A percentile compares a stretch with the other conserved stretches of the same genome.
phyloP scores from a whole-genome alignment of 2,329 filamentous ascomycete species.

The Pseudogymnoascus sp. region DNA sequence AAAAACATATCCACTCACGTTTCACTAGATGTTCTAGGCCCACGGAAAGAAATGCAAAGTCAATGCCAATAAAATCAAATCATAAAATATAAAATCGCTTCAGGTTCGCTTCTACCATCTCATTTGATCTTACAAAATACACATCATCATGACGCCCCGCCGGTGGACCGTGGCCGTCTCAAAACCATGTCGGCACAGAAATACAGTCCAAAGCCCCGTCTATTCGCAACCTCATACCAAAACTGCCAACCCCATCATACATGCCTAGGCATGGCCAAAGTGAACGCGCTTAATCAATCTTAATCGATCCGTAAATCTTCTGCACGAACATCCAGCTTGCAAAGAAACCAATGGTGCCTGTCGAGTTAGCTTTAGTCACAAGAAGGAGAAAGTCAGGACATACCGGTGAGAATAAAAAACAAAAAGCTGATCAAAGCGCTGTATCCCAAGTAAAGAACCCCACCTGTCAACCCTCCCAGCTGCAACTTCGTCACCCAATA shows the following conservation, averaged over 20 bases:
- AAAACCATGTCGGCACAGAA: not conserved
- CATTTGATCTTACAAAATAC: constrained; percentile 5
- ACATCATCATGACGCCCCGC: constrained; percentile 7
- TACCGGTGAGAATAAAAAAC: constrained; percentile 91
- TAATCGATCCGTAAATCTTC: constrained; percentile 95
- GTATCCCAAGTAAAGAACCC: constrained; percentile 90
- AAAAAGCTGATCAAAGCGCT: constrained; percentile 82
- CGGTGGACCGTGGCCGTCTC: not conserved
- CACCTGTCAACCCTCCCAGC: constrained; percentile 76
- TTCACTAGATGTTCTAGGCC: not conserved
- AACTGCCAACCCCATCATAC: not conserved
- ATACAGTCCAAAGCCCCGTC: not conserved
- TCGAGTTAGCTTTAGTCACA: constrained; percentile 21
- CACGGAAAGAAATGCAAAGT: not conserved
- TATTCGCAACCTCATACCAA: not conserved
- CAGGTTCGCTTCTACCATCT: not conserved
- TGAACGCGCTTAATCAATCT: constrained; percentile 64
- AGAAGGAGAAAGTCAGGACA: constrained; percentile 33
- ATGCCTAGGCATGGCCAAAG: not conserved
- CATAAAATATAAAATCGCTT: constrained; percentile 5
- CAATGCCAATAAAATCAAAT: not conserved
- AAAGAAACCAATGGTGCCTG: constrained; percentile 93
- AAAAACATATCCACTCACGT: not conserved
- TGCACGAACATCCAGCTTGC: constrained; percentile 90
- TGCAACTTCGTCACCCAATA: constrained; percentile 88